Percentiles rank a stretch among this genome's conserved stretches.
Conservation (phyloP, 192 early-diverging fungal species). For the Coemansia sp. region DNA sequence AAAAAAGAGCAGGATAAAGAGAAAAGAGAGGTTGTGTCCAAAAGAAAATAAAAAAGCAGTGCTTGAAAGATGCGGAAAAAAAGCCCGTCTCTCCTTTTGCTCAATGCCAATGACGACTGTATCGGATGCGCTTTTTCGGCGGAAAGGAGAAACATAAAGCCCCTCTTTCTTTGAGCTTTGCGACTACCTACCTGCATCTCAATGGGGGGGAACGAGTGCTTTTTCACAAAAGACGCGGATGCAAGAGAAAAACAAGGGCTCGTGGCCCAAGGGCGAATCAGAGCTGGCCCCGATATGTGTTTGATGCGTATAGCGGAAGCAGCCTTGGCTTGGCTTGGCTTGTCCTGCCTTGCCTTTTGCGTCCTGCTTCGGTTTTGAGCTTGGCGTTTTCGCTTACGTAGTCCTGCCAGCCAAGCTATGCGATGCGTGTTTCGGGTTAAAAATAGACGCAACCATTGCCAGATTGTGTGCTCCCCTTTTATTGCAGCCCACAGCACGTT, state of each 20-base stretch:
- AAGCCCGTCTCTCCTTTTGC: not conserved
- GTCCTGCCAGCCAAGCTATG: too few species aligned
- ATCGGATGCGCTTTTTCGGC: too few species aligned
- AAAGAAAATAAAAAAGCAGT: not conserved
- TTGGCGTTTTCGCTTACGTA: not conserved
- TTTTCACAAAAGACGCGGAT: too few species aligned
- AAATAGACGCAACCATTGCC: not conserved
- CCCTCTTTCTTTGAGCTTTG: too few species aligned
- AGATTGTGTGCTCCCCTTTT: not conserved
- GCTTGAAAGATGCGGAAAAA: slow-evolving; percentile 7
- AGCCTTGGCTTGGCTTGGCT: too few species aligned
- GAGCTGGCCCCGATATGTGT: too few species aligned
- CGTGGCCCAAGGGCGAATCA: too few species aligned
- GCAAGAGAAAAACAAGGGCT: too few species aligned
- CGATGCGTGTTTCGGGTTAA: not conserved
- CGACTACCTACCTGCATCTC: too few species aligned
- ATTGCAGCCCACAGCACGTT: not conserved
- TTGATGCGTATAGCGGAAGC: too few species aligned
- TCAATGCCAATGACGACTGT: not conserved
- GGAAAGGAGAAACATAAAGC: too few species aligned
- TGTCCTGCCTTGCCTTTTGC: not conserved
- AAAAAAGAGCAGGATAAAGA: not conserved
- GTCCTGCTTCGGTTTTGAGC: not conserved
- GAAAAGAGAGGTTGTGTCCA: not conserved
- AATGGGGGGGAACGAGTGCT: too few species aligned